Percentiles rank a stretch among this genome's conserved stretches.
Evolutionary conservation across 2,329 filamentous ascomycete genomes (phyloP).

Genomic region (Zasmidium citrigriseum): DNA sequence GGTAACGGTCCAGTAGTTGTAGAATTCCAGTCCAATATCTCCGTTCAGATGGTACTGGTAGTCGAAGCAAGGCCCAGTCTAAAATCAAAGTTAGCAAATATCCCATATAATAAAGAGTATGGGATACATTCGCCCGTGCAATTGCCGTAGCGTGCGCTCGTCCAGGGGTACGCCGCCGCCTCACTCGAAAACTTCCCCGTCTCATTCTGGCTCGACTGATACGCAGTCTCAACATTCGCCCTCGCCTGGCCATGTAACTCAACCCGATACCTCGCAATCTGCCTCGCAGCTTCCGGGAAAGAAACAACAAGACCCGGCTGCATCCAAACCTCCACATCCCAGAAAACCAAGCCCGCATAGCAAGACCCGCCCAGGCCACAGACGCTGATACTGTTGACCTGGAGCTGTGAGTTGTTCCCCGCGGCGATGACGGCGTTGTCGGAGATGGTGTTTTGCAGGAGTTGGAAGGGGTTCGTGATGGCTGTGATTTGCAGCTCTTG

Average conservation of each 20-base stretch:
- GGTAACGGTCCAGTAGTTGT: constrained; percentile 62
- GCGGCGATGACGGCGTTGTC: constrained; percentile 55
- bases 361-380: constrained; percentile 67
- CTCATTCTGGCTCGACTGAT: constrained; percentile 60
- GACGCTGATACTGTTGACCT: constrained; percentile 66
- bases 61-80: constrained; percentile 63
- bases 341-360: constrained; percentile 67
- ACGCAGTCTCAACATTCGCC: constrained; percentile 59
- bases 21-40: constrained; percentile 64
- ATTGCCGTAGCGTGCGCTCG: constrained; percentile 66
- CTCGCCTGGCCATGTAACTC: constrained; percentile 61
- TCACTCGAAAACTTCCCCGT: constrained; percentile 57
- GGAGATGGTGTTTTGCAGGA: constrained; percentile 58
- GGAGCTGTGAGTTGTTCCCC: constrained; percentile 53
- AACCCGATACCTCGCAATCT: constrained; percentile 65
- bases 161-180: constrained; percentile 69
- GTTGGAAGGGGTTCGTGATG: constrained; percentile 58
- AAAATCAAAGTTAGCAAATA: too few relatives aligned
- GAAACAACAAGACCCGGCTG: constrained; percentile 65
- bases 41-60: constrained; percentile 73
- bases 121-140: too few relatives aligned
- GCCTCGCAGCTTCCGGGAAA: constrained; percentile 62
- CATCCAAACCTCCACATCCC: constrained; percentile 70
- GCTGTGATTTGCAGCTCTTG: constrained; percentile 58
- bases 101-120: too few relatives aligned